A percentile compares a stretch with the other conserved stretches of the same genome.
Conservation (phyloP, 345 rosid species). For the Lepidium africanum region DNA sequence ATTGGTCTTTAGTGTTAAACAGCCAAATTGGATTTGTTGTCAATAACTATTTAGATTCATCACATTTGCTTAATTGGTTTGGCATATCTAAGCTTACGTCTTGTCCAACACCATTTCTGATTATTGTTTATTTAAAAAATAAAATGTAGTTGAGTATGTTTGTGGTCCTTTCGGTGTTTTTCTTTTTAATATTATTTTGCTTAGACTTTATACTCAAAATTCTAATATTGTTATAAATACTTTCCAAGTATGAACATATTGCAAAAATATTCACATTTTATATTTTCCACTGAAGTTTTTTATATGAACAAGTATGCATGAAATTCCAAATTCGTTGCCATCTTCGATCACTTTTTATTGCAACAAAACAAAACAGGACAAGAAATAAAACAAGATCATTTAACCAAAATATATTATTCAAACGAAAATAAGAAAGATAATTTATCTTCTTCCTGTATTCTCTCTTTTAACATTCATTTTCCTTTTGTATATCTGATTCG, state of each 20-base stretch:
- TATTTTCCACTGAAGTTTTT: neutral
- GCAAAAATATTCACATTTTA: neutral
- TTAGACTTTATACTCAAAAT: neutral
- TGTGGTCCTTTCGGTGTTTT: neutral
- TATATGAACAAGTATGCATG: neutral
- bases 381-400: too few species aligned
- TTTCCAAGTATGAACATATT: neutral
- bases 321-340: neutral
- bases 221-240: neutral
- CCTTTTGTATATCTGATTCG: neutral
- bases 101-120: neutral
- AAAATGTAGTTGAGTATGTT: neutral
- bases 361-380: neutral
- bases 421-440: neutral
- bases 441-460: neutral
- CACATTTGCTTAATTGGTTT: constrained; percentile 4
- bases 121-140: neutral
- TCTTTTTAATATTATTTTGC: neutral
- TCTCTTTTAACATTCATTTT: neutral
- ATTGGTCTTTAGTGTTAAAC: constrained; percentile 27
- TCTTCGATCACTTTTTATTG: neutral
- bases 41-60: neutral
- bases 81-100: neutral
- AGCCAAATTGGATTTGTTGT: constrained; percentile 27
- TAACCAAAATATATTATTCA: too few species aligned